Base-by-base conservation (phyloP, 441 rosid genomes). In the Croton setiger region DNA sequence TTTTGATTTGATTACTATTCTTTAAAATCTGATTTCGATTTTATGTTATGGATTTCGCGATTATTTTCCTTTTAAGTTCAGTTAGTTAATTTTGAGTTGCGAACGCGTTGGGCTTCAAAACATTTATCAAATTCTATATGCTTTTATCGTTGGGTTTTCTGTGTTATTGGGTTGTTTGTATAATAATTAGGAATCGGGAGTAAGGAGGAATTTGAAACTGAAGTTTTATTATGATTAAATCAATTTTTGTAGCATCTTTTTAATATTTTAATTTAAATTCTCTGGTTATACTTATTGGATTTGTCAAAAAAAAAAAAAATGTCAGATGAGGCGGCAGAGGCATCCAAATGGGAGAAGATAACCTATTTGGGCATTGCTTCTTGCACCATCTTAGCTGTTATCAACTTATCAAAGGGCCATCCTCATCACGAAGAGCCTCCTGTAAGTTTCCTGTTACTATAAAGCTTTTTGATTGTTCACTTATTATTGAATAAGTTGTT, bases 301-400 rank as follows among this genome's bases (percentile, higher is more conserved):
- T 39, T 39, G 43, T 5, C 18, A 3, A 35, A 49, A 27, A 4
- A 39, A 10, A 58, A 60, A 44, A 7, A n/a, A n/a, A n/a, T n/a
- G n/a, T 67, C 75, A 90, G 98, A 75, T 72, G 98, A 90, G 79
- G 83, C 85, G 3, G 93, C 60, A 2, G 77, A 74, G 68, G 77
- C 77, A 36, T 49, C 86, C 0, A 94, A 94, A 44, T 94, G 98
- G 98, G 91, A 91, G 90, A 91, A 88, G 86, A 89, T 94, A 49
- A 85, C 96, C 0, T 88, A 87, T 75, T 17, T 86, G n/a, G 97
- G 93, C 17, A 81, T 85, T 68, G 88, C 76, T 57, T 27, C 85
- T 4, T 94, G 98, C 87, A 78, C 86, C 17, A 52, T 72, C 45
- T 61, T 94, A 54, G 88, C 89, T 0, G 17, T 69, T 57, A 81